These are phyloP conservation scores for Diaporthe ampelina DNA, from an alignment of 2,329 filamentous ascomycete species.

Conservation along the genomic window DNA sequence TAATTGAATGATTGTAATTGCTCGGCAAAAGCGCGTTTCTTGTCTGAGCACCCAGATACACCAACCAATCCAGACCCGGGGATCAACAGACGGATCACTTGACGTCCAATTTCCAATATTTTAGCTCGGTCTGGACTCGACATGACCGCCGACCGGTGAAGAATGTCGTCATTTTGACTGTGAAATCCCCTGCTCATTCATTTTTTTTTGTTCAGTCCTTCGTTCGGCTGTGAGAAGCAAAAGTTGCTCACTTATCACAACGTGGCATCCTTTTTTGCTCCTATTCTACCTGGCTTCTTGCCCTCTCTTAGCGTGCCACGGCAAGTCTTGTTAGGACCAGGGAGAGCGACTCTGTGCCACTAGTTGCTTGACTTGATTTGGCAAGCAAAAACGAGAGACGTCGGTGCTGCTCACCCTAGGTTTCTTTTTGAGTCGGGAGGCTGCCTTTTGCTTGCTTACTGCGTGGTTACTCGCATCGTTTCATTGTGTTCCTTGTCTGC, in stretches of 20 bases:
- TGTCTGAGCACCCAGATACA: conserved; percentile 11
- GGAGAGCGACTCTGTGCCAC: background rate
- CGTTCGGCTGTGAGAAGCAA: background rate
- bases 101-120: conserved; percentile 17
- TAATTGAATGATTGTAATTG: background rate
- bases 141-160: conserved; percentile 1
- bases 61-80: conserved; percentile 9
- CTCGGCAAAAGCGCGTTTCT: conserved; percentile 2
- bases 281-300: background rate
- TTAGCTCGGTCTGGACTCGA: conserved; percentile 5
- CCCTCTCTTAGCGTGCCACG: background rate
- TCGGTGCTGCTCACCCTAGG: background rate
- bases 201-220: background rate
- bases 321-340: background rate
- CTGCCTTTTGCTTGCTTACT: background rate
- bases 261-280: conserved; percentile 15
- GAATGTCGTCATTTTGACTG: conserved; percentile 24
- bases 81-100: conserved; percentile 21
- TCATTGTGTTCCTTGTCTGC: background rate
- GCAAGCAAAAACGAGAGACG: conserved; percentile 29
- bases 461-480: background rate
- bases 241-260: conserved; percentile 4
- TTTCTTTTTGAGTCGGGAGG: background rate
- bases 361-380: background rate
- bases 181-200: background rate